Evolutionary conservation across 2,329 filamentous ascomycete species (phyloP).

Genomic region (Microsporum audouinii): DNA sequence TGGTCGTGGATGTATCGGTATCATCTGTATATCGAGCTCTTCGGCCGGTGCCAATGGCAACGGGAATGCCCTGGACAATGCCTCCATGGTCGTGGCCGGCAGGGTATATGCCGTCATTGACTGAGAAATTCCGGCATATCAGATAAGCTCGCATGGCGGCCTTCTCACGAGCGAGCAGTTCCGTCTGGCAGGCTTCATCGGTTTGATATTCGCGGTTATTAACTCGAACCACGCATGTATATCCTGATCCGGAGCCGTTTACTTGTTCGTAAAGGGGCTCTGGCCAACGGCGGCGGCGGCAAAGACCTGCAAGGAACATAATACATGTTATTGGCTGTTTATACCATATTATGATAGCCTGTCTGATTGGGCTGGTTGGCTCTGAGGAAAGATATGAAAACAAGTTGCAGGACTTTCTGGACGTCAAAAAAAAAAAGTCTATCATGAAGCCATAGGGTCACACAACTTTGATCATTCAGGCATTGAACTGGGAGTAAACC

Average conservation of each 20-base stretch:
- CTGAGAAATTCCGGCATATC: slow-evolving; percentile 94
- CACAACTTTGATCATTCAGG: not conserved
- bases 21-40: slow-evolving; percentile 40
- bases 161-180: slow-evolving; percentile 76
- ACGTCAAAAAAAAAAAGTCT: not conserved
- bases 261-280: slow-evolving; percentile 82
- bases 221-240: slow-evolving; percentile 81
- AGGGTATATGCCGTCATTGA: slow-evolving; percentile 76
- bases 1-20: slow-evolving; percentile 33
- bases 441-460: not conserved
- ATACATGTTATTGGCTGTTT: slow-evolving; percentile 30
- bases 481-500: not conserved
- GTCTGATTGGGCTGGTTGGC: not conserved
- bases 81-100: slow-evolving; percentile 44
- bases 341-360: not conserved
- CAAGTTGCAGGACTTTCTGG: not conserved
- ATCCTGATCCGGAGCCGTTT: slow-evolving; percentile 56
- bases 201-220: slow-evolving; percentile 96
- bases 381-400: not conserved
- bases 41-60: slow-evolving; percentile 52
- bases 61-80: slow-evolving; percentile 50
- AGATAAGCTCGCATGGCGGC: slow-evolving; percentile 94
- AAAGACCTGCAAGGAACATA: slow-evolving; percentile 56
- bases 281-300: slow-evolving; percentile 85
- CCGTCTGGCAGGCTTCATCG: slow-evolving; percentile 70